Conservation (phyloP, 75 land plant genomes). For the Cunninghamia lanceolata region DNA sequence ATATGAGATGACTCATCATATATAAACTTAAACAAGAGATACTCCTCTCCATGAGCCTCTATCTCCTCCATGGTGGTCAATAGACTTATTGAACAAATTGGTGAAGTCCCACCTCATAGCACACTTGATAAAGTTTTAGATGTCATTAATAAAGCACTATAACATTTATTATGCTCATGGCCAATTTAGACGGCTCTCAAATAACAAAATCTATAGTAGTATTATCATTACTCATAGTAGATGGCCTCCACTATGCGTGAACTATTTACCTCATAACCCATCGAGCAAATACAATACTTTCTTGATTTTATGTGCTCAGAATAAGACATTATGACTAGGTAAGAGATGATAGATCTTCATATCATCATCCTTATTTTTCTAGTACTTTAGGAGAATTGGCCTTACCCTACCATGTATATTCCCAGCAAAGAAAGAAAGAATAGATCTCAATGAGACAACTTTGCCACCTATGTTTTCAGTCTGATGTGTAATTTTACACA, state of each 20-base stretch:
- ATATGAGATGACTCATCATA: too few species aligned
- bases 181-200: too few species aligned
- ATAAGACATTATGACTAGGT: constrained; percentile 38
- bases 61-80: too few species aligned
- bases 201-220: too few species aligned
- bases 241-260: constrained; percentile 64
- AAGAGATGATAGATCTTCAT: constrained; percentile 49
- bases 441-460: constrained; percentile 48
- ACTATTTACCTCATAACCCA: constrained; percentile 69
- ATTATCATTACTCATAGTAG: too few species aligned
- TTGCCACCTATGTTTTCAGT: constrained; percentile 50
- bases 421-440: constrained; percentile 83
- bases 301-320: constrained; percentile 53
- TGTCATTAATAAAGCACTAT: too few species aligned
- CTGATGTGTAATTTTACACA: constrained; percentile 33
- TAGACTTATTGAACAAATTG: too few species aligned
- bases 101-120: too few species aligned
- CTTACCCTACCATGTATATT: constrained; percentile 73
- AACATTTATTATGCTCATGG: too few species aligned
- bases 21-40: too few species aligned
- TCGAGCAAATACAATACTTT: constrained; percentile 62
- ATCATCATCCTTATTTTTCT: constrained; percentile 46
- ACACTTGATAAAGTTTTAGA: too few species aligned
- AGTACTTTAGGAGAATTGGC: constrained; percentile 50
- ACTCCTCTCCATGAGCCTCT: too few species aligned